Base-by-base conservation (phyloP, 129 eudicot species). In the Flaveria ramosissima region DNA sequence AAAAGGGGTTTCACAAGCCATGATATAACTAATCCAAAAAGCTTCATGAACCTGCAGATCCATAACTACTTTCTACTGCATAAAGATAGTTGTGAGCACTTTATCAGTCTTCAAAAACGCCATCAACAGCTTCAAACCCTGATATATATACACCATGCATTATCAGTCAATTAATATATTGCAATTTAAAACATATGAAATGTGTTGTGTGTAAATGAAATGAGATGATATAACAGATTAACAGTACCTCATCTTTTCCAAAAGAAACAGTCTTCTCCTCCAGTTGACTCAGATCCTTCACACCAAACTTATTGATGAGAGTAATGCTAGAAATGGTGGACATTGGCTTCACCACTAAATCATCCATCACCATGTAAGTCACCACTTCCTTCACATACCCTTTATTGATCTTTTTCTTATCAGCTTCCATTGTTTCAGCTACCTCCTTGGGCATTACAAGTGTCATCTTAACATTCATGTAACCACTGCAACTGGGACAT, bases 11-110 rank as follows among this genome's bases (percentile, higher is more conserved):
- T 9, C 24, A 60, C n/a, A 24, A 3, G 36, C 65, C 66, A 60
- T 11, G 11, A 23, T 60, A 23, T 23, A 23, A 9, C 6, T 11
- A 60, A 30, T 30, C 36, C 36, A 30, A 30, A 30, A 30, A 4
- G 36, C 36, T 30, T 30, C 36, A 30, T 30, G 6, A 19, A 42
- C 4, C 8, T 41, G 20, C 27, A 39, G 32, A 67, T 19, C 52
- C 32, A 19, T 43, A 41, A 9, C 2, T 16, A n/a, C 16, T 1
- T 7, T 67, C 52, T 68, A 68, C 19, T 27, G 76, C 48, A 53
- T 30, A 55, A 55, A 72, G 39, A 72, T 7, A 9, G 67, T 36
- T 36, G 78, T 57, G 13, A 73, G 68, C 69, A 73, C 77, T 59
- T 57, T 36, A 5, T 73, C 69, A 1, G 77, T 73, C 67, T 11